Evolutionary conservation across 2,329 filamentous ascomycete species (phyloP).

Genomic region (Westerdykella sp.): DNA sequence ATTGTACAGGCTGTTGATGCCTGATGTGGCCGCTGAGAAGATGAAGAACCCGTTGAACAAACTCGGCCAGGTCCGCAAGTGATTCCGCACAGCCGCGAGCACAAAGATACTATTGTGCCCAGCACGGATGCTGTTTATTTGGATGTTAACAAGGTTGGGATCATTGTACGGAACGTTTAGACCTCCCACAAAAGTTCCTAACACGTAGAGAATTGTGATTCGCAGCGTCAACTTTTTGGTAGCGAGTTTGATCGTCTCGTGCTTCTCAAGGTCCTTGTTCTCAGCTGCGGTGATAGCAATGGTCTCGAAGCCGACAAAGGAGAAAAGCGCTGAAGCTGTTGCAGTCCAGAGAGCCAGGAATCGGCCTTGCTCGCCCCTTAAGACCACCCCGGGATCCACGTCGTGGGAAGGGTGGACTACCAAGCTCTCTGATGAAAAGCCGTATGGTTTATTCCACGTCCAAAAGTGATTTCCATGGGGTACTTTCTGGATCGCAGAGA

Average conservation of each 20-base stretch:
- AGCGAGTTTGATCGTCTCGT: slow-evolving; percentile 43
- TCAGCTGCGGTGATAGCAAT: slow-evolving; percentile 42
- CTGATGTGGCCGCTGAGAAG: slow-evolving; percentile 40
- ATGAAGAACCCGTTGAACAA: slow-evolving; percentile 44
- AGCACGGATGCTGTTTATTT: slow-evolving; percentile 20
- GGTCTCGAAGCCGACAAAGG: slow-evolving; percentile 41
- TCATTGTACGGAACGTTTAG: slow-evolving; percentile 41
- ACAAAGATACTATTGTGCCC: slow-evolving; percentile 38
- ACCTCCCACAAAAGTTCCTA: slow-evolving; percentile 39
- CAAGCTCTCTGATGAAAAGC: slow-evolving; percentile 24
- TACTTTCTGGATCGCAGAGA: slow-evolving; percentile 27
- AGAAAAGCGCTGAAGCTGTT: slow-evolving; percentile 40
- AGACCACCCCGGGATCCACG: slow-evolving; percentile 16
- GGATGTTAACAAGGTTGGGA: slow-evolving; percentile 22
- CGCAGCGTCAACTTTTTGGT: slow-evolving; percentile 41
- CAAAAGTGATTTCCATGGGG: slow-evolving; percentile 22
- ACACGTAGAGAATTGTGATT: slow-evolving; percentile 41
- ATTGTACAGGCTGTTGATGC: slow-evolving; percentile 41
- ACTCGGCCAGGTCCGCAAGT: slow-evolving; percentile 34
- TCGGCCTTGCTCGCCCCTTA: slow-evolving; percentile 25
- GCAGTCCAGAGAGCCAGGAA: slow-evolving; percentile 40
- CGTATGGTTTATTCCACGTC: slow-evolving; percentile 33
- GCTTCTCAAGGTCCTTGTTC: slow-evolving; percentile 37
- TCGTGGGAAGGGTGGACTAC: slow-evolving; percentile 19
- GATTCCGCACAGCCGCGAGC: slow-evolving; percentile 38